Base-by-base conservation (phyloP, 2,329 filamentous ascomycete species). In the Nemania abortiva region DNA sequence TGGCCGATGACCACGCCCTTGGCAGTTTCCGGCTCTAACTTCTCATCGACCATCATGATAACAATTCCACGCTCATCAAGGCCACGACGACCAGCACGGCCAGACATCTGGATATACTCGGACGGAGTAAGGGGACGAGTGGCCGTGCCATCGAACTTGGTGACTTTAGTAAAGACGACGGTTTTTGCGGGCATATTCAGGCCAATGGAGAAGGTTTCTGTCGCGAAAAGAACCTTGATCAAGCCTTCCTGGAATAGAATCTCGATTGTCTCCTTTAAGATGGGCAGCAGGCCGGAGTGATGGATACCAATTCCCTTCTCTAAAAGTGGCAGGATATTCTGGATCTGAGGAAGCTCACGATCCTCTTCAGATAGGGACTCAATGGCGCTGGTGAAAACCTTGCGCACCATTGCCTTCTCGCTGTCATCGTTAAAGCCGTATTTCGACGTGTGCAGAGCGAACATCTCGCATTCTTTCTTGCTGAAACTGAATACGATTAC, bases 401-500 rank as follows among this genome's bases (percentile, higher is more conserved):
- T 97, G 64, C 89, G 89, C 0, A 99, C 96, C 92, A 98, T 94
- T 27, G 90, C 90, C 81, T 97, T 97, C 81, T 99, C 96, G 0
- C 93, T 95, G 24, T 97, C 94, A 73, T 97, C 94, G 82, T 99
- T 99, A 87, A 99, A 98, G 55, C 93, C 91, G 77, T 98, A 88
- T 69, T 89, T 88, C 61, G 91, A 95, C 83, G 98, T 95, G 74
- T 94, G 89, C 55, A 99, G 85, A 1, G 96, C 96, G 80, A 96
- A 90, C 71, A 91, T 90, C 82, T 99, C 96, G 79, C 95, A 98
- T 77, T 98, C 95, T 73, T 95, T 89, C 84, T 99, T 99, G 86
- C 95, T 98, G 84, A 99, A 99, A 82, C 95, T 98, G 88, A 99
- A 99, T 47, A 99, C 94, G 79, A 99, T 99, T 76, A 98, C 96